Evolutionary conservation across 495 filamentous ascomycete genomes (phyloP), one percentile per base, ranked within the genome.

Genomic region (Xylaria flabelliformis): DNA sequence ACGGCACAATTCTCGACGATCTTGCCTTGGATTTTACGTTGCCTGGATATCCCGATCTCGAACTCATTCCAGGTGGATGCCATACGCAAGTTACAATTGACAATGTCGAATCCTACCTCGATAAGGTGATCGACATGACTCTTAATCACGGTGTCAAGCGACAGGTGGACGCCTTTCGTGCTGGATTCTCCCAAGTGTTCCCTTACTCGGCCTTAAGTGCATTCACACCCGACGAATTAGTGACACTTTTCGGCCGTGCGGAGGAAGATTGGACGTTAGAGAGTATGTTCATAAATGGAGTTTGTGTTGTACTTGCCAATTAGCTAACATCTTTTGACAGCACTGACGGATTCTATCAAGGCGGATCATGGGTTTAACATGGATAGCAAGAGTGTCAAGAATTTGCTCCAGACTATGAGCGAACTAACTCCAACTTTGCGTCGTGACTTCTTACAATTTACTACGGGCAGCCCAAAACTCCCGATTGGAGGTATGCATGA

Each of bases 291-390:
- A 48, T 29, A 4, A 26, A 19, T 12, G n/a, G 3, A 44, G 10
- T 2, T 8, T 44, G 15, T 0, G 5, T 8, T 44, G 15, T 0
- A 13, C 41, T 24, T 3, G 41, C 24, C 12, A n/a, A n/a, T 21
- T 67, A 55, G 61, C 70, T 79, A 74, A 78, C 73, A 19, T 67
- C 58, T 41, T 73, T 82, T 69, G 74, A 8, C 77, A 97, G 93
- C 96, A 48, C 86, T 99, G 32, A 97, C 95, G 89, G 97, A 99
- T 78, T 97, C 95, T 2, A 94, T 99, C 82, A 99, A 98, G 85
- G 97, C 97, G n/a, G 97, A 99, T 77, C 97, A 99, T 79, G 97
- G 97, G 4, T 99, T 94, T 85, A 98, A 98, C 74, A 96, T 99
- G 90, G 97, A 99, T 75, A 98, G 97, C 86, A 94, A 91, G 85